Percentiles rank a stretch among this genome's conserved stretches.
These are phyloP conservation scores for Nemania sp. DNA, from an alignment of 2,329 filamentous ascomycete genomes.

Conservation along the genomic window DNA sequence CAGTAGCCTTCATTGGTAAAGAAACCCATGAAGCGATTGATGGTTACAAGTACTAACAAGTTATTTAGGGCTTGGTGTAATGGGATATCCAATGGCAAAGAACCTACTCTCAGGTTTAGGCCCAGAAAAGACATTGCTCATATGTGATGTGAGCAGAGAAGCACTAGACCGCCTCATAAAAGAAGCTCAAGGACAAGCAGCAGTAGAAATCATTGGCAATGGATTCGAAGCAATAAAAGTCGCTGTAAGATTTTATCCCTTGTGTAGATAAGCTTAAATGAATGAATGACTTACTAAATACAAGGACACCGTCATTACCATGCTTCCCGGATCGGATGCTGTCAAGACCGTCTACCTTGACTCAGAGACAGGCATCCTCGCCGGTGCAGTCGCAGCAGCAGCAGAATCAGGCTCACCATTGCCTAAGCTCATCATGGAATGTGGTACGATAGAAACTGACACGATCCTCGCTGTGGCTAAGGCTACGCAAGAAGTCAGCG, in stretches of 20 bases:
- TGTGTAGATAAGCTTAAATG: background rate
- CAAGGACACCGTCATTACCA: constrained; percentile 55
- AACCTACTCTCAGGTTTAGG: constrained; percentile 49
- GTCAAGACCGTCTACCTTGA: constrained; percentile 56
- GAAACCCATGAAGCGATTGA: background rate
- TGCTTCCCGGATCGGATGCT: constrained; percentile 54
- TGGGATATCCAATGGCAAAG: constrained; percentile 54
- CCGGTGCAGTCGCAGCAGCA: constrained; percentile 44
- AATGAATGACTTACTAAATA: background rate
- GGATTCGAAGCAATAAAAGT: constrained; percentile 54
- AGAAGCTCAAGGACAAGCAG: constrained; percentile 52
- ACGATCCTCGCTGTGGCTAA: constrained; percentile 66
- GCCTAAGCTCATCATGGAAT: constrained; percentile 50
- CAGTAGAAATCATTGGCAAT: constrained; percentile 52
- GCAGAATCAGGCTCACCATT: constrained; percentile 11
- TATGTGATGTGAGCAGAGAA: constrained; percentile 54
- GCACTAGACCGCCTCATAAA: constrained; percentile 54
- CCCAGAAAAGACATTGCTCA: constrained; percentile 44
- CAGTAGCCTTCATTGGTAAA: constrained; percentile 50
- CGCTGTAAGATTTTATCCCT: constrained; percentile 45
- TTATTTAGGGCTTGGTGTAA: constrained; percentile 50
- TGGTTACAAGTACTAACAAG: background rate
- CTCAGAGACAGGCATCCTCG: constrained; percentile 49
- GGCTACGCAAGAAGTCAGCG: constrained; percentile 60
- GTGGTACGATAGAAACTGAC: constrained; percentile 50